Percentiles rank a stretch among this genome's conserved stretches.
Evolutionary conservation across 768 basidiomycete species (phyloP).

Genomic region (Boletus eberwhitei): DNA sequence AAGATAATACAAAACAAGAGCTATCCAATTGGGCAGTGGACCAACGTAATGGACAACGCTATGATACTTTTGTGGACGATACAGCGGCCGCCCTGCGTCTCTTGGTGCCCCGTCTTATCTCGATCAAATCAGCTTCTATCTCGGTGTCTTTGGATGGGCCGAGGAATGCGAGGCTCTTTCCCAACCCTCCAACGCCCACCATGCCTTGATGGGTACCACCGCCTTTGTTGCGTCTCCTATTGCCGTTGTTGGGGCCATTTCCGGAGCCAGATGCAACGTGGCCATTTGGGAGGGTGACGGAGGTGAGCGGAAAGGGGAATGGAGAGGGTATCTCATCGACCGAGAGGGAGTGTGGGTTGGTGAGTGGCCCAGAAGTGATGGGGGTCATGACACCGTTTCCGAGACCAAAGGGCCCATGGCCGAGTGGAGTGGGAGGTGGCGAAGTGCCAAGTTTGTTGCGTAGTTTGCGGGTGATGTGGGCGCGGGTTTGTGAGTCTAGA

Average conservation of each 20-base stretch:
- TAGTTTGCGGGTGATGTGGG: slow-evolving; percentile 80
- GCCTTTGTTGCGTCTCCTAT: slow-evolving; percentile 47
- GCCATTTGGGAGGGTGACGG: slow-evolving; percentile 42
- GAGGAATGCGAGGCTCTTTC: slow-evolving; percentile 65
- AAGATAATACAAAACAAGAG: slow-evolving; percentile 24
- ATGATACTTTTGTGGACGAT: slow-evolving; percentile 31
- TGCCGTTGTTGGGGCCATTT: slow-evolving; percentile 38
- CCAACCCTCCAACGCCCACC: slow-evolving; percentile 59
- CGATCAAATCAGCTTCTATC: slow-evolving; percentile 70
- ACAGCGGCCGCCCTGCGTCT: slow-evolving; percentile 35
- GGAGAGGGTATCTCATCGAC: slow-evolving; percentile 86
- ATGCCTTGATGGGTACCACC: slow-evolving; percentile 53
- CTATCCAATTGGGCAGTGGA: not conserved
- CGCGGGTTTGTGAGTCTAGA: slow-evolving; percentile 71
- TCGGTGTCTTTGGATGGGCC: slow-evolving; percentile 62
- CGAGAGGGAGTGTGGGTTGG: slow-evolving; percentile 80
- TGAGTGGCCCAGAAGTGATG: slow-evolving; percentile 65
- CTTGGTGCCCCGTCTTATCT: slow-evolving; percentile 77
- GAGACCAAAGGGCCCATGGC: slow-evolving; percentile 33
- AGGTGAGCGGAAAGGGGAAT: slow-evolving; percentile 72
- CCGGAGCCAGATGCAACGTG: slow-evolving; percentile 34
- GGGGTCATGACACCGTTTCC: slow-evolving; percentile 47
- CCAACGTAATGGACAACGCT: slow-evolving; percentile 4
- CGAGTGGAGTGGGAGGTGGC: slow-evolving; percentile 72
- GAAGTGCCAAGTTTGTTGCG: slow-evolving; percentile 78